phyloP scores from a whole-genome alignment of 2,329 filamentous ascomycete genomes.

The Cryphonectria radicalis region DNA sequence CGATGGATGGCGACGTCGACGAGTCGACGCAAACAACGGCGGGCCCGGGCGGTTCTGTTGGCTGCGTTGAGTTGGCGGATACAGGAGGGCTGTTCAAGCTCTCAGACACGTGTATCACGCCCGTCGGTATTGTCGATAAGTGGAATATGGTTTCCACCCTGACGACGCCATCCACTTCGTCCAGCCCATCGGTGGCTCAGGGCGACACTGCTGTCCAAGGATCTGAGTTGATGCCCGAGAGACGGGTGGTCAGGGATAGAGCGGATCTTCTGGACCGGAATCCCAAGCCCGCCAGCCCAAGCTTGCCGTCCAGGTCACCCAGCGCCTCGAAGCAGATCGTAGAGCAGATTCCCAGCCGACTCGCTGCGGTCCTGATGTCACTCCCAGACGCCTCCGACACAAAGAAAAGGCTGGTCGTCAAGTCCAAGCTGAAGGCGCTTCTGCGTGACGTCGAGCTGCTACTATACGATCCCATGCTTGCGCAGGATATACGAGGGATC shows the following conservation, averaged over 20 bases:
- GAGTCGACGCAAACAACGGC: not conserved
- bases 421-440: conserved; percentile 11
- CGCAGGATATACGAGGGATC: conserved; percentile 3
- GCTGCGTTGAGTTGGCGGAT: conserved; percentile 5
- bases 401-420: conserved; percentile 6
- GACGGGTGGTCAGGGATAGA: too few relatives aligned
- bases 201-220: not conserved
- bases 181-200: not conserved
- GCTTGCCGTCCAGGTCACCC: not conserved
- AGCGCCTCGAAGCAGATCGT: not conserved
- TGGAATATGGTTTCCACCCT: not conserved
- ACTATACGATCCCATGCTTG: conserved; percentile 1
- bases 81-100: not conserved
- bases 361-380: conserved; percentile 9
- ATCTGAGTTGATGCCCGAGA: not conserved
- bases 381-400: not conserved
- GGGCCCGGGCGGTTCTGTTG: not conserved
- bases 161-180: not conserved
- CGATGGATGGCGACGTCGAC: not conserved
- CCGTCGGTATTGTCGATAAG: conserved; percentile 10
- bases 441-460: conserved; percentile 7
- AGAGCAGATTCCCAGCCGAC: conserved; percentile 12
- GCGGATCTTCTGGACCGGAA: not conserved
- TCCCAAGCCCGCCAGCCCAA: not conserved
- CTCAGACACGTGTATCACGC: conserved; percentile 8